Percentiles rank a stretch among this genome's conserved stretches.
Evolutionary conservation across 2,329 filamentous ascomycete species (phyloP).

Genomic region (Arthroderma sp.): DNA sequence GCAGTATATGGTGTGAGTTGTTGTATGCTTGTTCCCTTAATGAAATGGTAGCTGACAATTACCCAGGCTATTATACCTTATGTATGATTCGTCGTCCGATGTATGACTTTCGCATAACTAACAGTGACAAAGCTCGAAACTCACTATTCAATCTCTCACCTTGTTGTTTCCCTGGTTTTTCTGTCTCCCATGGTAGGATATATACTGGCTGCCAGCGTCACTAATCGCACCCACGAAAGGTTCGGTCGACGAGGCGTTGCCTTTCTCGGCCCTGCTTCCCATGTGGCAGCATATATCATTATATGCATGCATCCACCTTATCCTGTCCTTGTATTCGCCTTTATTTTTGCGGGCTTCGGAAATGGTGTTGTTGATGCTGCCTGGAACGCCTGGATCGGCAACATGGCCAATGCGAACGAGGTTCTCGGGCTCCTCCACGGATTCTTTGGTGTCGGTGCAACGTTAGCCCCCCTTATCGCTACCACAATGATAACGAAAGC

Average conservation of each 20-base stretch:
- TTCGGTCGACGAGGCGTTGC: conserved; percentile 59
- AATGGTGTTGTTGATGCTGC: conserved; percentile 49
- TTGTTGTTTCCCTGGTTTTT: conserved; percentile 36
- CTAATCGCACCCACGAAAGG: conserved; percentile 29
- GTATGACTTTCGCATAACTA: conserved; percentile 7
- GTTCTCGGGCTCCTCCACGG: conserved; percentile 58
- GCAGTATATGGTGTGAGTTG: conserved; percentile 40
- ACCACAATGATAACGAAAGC: conserved; percentile 58
- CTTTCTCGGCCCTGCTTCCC: conserved; percentile 40
- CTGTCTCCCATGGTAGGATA: conserved; percentile 38
- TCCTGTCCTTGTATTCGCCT: conserved; percentile 14
- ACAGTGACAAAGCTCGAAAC: conserved; percentile 23
- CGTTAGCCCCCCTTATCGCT: conserved; percentile 54
- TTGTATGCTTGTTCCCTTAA: conserved; percentile 3
- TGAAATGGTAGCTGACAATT: not conserved
- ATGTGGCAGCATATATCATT: conserved; percentile 27
- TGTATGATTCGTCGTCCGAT: conserved; percentile 19
- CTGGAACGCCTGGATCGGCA: conserved; percentile 53
- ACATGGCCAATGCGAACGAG: conserved; percentile 59
- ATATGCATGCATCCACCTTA: conserved; percentile 51
- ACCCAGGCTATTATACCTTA: conserved; percentile 35
- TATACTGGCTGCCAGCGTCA: conserved; percentile 31
- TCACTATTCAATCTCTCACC: conserved; percentile 33
- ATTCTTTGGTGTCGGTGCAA: conserved; percentile 56
- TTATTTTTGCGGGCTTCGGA: conserved; percentile 55